phyloP scores from a whole-genome alignment of 306 rosid genomes.

The Castanea crenata region DNA sequence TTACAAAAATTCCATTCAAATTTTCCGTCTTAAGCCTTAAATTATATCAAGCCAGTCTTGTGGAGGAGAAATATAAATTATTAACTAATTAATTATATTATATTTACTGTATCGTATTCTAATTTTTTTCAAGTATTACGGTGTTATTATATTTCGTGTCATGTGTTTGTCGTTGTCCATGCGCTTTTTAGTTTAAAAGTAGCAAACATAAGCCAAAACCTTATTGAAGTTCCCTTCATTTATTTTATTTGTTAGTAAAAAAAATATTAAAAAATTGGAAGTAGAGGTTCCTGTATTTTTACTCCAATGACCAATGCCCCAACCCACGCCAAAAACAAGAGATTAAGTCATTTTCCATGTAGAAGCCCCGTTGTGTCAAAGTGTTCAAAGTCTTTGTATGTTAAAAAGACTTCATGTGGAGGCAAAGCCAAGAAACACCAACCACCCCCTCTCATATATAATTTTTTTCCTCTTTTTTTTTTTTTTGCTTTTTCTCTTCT shows the following conservation, averaged over 20 bases:
- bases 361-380: conserved; percentile 61
- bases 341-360: conserved; percentile 66
- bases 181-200: neutral
- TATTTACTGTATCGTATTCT: no score
- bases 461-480: neutral
- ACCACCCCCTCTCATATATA: conserved; percentile 26
- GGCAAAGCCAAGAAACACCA: conserved; percentile 92
- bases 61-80: no score
- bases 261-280: conserved; percentile 22
- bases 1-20: no score
- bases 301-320: conserved; percentile 69
- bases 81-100: no score
- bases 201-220: neutral
- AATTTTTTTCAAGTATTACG: no score
- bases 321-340: conserved; percentile 38
- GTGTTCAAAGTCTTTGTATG: conserved; percentile 37
- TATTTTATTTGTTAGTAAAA: neutral
- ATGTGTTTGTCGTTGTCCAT: no score
- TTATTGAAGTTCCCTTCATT: neutral
- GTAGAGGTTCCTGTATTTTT: conserved; percentile 54
- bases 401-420: conserved; percentile 56
- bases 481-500: no score
- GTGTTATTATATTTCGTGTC: no score
- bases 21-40: no score
- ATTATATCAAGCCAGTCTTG: no score